Evolutionary conservation across 306 rosid species (phyloP).

Genomic region (Geum urbanum): DNA sequence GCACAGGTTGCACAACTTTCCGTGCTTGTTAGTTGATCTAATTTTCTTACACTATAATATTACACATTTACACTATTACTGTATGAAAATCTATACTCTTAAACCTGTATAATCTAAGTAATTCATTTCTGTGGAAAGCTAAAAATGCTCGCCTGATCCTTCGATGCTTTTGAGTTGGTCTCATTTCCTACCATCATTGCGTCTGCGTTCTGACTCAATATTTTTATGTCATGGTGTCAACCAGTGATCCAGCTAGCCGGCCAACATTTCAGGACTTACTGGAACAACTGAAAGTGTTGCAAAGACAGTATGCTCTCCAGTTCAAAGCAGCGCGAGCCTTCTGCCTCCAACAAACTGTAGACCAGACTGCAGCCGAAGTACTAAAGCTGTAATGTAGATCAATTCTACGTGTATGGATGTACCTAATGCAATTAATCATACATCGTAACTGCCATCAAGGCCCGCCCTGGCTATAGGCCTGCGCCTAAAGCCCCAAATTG

Average conservation of each 20-base stretch:
- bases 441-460: not conserved
- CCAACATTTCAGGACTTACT: constrained; percentile 80
- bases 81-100: constrained; percentile 2
- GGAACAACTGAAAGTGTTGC: constrained; percentile 63
- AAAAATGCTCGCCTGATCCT: not conserved
- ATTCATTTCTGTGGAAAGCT: not conserved
- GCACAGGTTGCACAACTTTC: constrained; percentile 48
- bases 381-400: too few species aligned
- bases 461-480: too few species aligned
- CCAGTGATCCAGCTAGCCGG: constrained; percentile 69
- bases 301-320: constrained; percentile 49
- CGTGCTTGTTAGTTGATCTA: constrained; percentile 8
- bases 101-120: not conserved
- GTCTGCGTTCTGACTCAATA: not conserved
- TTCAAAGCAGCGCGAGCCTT: constrained; percentile 56
- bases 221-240: constrained; percentile 9
- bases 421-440: not conserved
- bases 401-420: constrained; percentile 16
- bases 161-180: not conserved
- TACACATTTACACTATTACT: constrained; percentile 6
- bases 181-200: not conserved
- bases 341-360: constrained; percentile 56
- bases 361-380: constrained; percentile 17
- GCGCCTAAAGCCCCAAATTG: too few species aligned
- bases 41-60: not conserved